Conservation (phyloP, 208 protist genomes). For the Crithidia bombi region DNA sequence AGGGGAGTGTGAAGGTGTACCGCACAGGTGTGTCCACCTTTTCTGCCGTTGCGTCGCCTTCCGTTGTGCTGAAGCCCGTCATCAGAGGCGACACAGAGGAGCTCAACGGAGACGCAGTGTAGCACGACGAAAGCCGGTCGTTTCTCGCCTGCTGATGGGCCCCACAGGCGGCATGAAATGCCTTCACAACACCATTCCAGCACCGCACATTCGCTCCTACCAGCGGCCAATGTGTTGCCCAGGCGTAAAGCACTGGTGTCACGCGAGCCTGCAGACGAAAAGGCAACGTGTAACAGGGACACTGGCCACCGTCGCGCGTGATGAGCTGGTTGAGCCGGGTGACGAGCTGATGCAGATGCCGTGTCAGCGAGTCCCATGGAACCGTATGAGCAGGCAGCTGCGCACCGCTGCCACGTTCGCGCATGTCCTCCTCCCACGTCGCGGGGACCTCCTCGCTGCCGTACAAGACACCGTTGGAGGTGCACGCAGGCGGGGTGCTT, state of each 20-base stretch:
- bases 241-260: slow-evolving; percentile 68
- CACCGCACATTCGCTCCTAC: slow-evolving; percentile 29
- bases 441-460: slow-evolving; percentile 14
- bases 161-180: slow-evolving; percentile 29
- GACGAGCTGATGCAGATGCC: slow-evolving; percentile 20
- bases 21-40: not conserved
- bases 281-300: slow-evolving; percentile 36
- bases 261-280: slow-evolving; percentile 47
- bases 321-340: slow-evolving; percentile 22
- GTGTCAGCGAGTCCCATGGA: slow-evolving; percentile 23
- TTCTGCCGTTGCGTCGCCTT: not conserved
- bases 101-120: not conserved
- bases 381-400: not conserved
- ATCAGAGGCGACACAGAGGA: not conserved
- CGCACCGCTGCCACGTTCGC: not conserved
- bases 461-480: slow-evolving; percentile 6
- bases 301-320: slow-evolving; percentile 3
- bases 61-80: not conserved
- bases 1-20: slow-evolving; percentile 54
- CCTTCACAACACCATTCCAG: slow-evolving; percentile 51
- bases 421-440: slow-evolving; percentile 6
- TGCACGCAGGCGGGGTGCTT: not conserved
- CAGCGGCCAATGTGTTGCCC: slow-evolving; percentile 64
- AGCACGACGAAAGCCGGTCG: not conserved
- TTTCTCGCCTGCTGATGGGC: not conserved